Evolutionary conservation across 305 asterid species (phyloP), one percentile per base, ranked within the genome.

Genomic region (Plantago lanceolata): DNA sequence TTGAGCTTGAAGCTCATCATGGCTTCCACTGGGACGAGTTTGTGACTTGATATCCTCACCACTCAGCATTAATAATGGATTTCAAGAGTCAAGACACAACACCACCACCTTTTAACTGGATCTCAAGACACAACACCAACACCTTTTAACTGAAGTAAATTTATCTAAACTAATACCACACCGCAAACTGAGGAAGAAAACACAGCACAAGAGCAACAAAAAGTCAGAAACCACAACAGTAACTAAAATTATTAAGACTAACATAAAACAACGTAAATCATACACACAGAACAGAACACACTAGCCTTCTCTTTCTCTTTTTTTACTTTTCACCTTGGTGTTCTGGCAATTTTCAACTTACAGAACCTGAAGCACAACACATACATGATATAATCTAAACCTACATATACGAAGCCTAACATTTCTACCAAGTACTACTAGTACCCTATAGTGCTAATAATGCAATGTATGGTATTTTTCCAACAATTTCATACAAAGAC

Each of bases 351-450:
- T 66, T 73, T 65, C 74, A 64, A 64, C 72, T 74, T 69, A 71
- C 79, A 76, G 81, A 72, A 74, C 59, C 67, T 16, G 70, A 75
- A 70, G 76, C 61, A 14, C 56, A 61, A 52, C 45, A 70, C 69
- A 67, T 65, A 68, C 66, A 57, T 67, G 28, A 63, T 68, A 58
- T 59, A 67, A 64, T 56, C 88, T 73, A 76, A 70, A 59, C 67
- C 84, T 84, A 82, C 76, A 73, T 51, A 86, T 63, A 73, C 64
- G 54, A 67, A 49, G 58, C 67, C 71, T 74, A 40, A 79, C 63
- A 45, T 48, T 57, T 68, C 87, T 79, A 83, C 73, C 51, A 35
- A 71, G 65, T 66, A 71, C n/a, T n/a, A n/a, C 71, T 72, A 71
- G 76, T 49, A 66, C 52, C 78, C 82, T 68, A 76, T 65, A 70